These are phyloP conservation scores for Kuraishia piskuri DNA, from an alignment of 805 yeast genomes.

Conservation along the genomic window DNA sequence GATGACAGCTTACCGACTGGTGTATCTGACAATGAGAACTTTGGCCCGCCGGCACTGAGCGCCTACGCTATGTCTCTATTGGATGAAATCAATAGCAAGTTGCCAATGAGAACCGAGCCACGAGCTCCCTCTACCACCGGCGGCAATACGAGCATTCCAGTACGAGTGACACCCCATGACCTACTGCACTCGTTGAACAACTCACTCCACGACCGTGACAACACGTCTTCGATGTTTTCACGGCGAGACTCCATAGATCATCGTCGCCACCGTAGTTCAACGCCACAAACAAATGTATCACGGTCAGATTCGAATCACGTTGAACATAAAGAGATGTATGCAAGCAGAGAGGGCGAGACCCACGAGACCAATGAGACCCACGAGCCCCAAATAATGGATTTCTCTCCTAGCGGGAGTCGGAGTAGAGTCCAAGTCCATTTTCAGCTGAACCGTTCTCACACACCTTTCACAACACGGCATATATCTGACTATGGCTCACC, in stretches of 20 bases:
- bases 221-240: background rate
- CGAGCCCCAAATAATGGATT: background rate
- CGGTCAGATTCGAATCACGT: background rate
- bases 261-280: background rate
- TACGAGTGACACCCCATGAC: background rate
- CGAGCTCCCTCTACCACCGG: background rate
- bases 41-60: conserved; percentile 45
- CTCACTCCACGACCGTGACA: background rate
- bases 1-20: background rate
- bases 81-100: conserved; percentile 21
- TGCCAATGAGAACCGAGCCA: conserved; percentile 2
- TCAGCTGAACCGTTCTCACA: background rate
- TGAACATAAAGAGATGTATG: background rate
- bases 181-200: background rate
- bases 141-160: background rate
- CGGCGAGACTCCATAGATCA: background rate
- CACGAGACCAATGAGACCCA: background rate
- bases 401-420: background rate
- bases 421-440: background rate
- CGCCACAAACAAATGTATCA: background rate
- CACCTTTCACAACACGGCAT: background rate
- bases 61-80: conserved; percentile 42
- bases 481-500: background rate
- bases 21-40: conserved; percentile 31
- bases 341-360: background rate